phyloP scores from a whole-genome alignment of 75 land plant genomes.

The Pinus taeda region DNA sequence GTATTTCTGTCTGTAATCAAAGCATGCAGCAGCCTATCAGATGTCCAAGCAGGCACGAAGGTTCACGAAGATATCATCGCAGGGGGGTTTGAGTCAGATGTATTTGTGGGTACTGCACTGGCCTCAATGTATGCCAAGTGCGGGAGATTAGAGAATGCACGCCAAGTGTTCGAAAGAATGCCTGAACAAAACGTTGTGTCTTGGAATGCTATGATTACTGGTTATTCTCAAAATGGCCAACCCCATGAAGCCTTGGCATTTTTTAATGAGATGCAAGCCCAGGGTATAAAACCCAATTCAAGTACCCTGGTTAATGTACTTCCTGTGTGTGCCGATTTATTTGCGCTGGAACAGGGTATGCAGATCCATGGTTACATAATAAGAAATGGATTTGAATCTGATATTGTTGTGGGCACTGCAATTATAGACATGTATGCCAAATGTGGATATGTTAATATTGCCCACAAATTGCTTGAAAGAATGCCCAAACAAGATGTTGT shows the following conservation, averaged over 20 bases:
- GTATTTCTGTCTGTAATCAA: slow-evolving; percentile 40
- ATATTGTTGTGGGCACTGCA: slow-evolving; percentile 57
- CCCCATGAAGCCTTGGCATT: slow-evolving; percentile 45
- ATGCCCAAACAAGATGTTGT: slow-evolving; percentile 38
- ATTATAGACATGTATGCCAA: slow-evolving; percentile 70
- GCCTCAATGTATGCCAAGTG: slow-evolving; percentile 69
- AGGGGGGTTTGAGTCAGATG: slow-evolving; percentile 26
- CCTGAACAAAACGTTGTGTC: slow-evolving; percentile 33
- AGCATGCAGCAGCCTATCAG: slow-evolving; percentile 36
- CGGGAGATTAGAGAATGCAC: slow-evolving; percentile 29
- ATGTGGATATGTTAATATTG: slow-evolving; percentile 41
- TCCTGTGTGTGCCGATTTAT: slow-evolving; percentile 40
- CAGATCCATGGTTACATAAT: slow-evolving; percentile 53
- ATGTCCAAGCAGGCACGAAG: slow-evolving; percentile 32
- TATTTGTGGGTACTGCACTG: slow-evolving; percentile 39
- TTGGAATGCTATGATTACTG: slow-evolving; percentile 78
- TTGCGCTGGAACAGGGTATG: slow-evolving; percentile 30
- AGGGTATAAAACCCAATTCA: slow-evolving; percentile 18
- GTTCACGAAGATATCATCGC: slow-evolving; percentile 31
- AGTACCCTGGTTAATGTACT: slow-evolving; percentile 50
- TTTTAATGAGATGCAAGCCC: slow-evolving; percentile 32
- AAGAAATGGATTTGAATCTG: slow-evolving; percentile 26
- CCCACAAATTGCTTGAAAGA: slow-evolving; percentile 47
- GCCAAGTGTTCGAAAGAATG: slow-evolving; percentile 43
- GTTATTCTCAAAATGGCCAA: slow-evolving; percentile 38